A percentile compares a stretch with the other conserved stretches of the same genome.
Evolutionary conservation across 1,284 basidiomycete species (phyloP).

Genomic region (Ceratobasidium sp.): DNA sequence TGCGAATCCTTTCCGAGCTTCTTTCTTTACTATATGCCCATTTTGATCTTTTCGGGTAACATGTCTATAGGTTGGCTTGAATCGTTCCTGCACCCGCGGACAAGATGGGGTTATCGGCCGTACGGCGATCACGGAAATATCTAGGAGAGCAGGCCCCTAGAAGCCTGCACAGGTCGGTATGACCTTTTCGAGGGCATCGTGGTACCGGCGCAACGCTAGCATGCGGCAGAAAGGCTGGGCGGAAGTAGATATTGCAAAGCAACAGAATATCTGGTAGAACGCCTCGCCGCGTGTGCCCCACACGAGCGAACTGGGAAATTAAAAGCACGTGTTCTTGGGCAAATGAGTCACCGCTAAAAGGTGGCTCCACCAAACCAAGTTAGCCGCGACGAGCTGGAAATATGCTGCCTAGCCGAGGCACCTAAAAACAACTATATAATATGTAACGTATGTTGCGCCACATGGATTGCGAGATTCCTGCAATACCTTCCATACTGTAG

Average conservation of each 20-base stretch:
- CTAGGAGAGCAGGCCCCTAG: not conserved
- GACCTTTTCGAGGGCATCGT: not conserved
- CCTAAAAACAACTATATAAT: no score
- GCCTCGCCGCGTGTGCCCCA: not conserved
- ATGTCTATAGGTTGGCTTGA: not conserved
- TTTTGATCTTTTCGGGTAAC: not conserved
- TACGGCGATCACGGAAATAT: not conserved
- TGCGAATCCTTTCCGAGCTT: no score
- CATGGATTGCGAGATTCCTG: no score
- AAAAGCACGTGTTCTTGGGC: conserved; percentile 3
- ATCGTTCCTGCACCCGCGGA: no score
- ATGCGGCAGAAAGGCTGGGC: not conserved
- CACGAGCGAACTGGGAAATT: not conserved
- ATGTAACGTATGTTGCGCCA: no score
- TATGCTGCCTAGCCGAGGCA: no score
- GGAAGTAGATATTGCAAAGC: not conserved
- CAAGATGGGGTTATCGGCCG: not conserved
- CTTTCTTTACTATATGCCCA: not conserved
- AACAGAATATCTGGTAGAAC: not conserved
- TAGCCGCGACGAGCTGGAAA: no score
- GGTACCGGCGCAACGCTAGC: not conserved
- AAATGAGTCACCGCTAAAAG: not conserved
- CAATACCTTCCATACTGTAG: no score
- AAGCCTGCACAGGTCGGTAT: not conserved
- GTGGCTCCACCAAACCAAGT: no score